Evolutionary conservation across 2,329 filamentous ascomycete genomes (phyloP).

Genomic region (Hypoxylon sp.): DNA sequence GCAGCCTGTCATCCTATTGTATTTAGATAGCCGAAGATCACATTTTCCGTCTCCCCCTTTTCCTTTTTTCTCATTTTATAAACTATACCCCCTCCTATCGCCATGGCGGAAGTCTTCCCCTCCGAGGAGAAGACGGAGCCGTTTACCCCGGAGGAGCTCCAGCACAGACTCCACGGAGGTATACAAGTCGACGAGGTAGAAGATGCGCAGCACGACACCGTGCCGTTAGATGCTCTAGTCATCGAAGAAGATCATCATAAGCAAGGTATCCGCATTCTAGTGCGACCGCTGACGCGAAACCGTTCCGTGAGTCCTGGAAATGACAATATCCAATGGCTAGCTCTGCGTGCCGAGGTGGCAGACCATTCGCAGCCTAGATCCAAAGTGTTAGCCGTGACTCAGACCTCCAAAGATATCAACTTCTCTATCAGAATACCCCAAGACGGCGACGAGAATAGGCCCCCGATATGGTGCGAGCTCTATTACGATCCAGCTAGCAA

Average conservation of each 20-base stretch:
- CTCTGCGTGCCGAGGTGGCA: slow-evolving; percentile 65
- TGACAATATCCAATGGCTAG: slow-evolving; percentile 68
- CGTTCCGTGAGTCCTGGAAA: slow-evolving; percentile 68
- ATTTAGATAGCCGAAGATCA: slow-evolving; percentile 18
- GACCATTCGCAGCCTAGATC: slow-evolving; percentile 64
- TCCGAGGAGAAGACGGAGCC: slow-evolving; percentile 68
- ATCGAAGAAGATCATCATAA: slow-evolving; percentile 65
- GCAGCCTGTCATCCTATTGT: slow-evolving; percentile 16
- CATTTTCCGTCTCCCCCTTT: slow-evolving; percentile 12
- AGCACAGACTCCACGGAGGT: slow-evolving; percentile 59
- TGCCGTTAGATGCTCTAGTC: slow-evolving; percentile 66
- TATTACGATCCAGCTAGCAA: slow-evolving; percentile 71
- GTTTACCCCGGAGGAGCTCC: slow-evolving; percentile 68
- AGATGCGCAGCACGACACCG: slow-evolving; percentile 55
- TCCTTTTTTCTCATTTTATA: slow-evolving; percentile 12
- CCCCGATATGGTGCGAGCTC: slow-evolving; percentile 69
- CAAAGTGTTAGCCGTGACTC: slow-evolving; percentile 69
- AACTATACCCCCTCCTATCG: slow-evolving; percentile 28
- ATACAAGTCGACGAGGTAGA: slow-evolving; percentile 60
- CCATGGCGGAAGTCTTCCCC: slow-evolving; percentile 61
- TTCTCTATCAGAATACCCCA: slow-evolving; percentile 68
- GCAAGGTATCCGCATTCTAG: slow-evolving; percentile 68
- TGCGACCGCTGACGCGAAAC: slow-evolving; percentile 65
- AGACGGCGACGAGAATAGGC: slow-evolving; percentile 57
- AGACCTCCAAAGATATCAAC: slow-evolving; percentile 70